A percentile compares a stretch with the other conserved stretches of the same genome.
Evolutionary conservation across 805 yeast species (phyloP).

Genomic region (Schwanniomyces pseudopolymorphus): DNA sequence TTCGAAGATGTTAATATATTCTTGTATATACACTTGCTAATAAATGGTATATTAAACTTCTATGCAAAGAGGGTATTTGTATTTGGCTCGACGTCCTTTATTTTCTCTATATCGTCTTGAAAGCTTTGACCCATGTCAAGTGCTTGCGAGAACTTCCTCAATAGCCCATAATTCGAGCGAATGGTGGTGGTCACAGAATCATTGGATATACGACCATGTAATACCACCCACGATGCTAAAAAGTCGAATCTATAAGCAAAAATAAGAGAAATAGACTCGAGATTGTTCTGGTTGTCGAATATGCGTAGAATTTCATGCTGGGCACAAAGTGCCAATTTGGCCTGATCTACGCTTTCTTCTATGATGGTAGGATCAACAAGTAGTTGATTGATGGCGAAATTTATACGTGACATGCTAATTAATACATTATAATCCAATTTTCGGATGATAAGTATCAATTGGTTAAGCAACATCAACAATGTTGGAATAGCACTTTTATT

Average conservation of each 20-base stretch:
- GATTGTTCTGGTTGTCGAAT: conserved; percentile 13
- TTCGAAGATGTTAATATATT: background rate
- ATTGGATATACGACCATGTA: conserved; percentile 10
- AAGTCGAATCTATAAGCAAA: conserved; percentile 32
- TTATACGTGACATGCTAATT: conserved; percentile 26
- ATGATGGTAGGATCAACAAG: conserved; percentile 26
- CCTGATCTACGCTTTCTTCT: conserved; percentile 17
- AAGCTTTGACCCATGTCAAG: background rate
- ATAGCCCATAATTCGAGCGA: background rate
- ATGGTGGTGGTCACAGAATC: background rate
- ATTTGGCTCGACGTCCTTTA: background rate
- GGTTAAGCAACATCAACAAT: conserved; percentile 15
- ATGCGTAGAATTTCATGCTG: conserved; percentile 19
- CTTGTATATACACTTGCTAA: conserved; percentile 2
- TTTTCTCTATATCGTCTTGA: conserved; percentile 1
- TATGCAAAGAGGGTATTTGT: background rate
- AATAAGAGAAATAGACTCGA: conserved; percentile 16
- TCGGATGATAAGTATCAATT: conserved; percentile 9
- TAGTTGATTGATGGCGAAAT: conserved; percentile 29
- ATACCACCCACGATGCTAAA: conserved; percentile 35
- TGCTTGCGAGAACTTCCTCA: background rate
- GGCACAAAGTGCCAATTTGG: conserved; percentile 18
- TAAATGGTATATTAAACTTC: background rate
- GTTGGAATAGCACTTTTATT: conserved; percentile 10
- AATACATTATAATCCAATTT: conserved; percentile 16